These are phyloP conservation scores for Neonectria neomacrospora DNA, from an alignment of 2,329 filamentous ascomycete genomes.

Conservation along the genomic window DNA sequence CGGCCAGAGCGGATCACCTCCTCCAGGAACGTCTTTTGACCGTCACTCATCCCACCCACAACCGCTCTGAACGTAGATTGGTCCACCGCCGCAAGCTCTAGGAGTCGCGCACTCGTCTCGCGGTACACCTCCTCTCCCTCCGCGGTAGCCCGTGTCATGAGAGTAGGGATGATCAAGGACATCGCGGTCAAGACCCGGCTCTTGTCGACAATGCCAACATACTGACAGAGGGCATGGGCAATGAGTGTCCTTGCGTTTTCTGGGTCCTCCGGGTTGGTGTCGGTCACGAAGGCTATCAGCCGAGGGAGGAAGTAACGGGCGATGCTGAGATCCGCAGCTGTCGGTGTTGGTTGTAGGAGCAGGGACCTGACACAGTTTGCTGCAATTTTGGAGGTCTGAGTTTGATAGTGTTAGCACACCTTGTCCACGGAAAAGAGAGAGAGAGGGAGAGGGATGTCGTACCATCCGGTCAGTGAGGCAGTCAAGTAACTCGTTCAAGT, in stretches of 20 bases:
- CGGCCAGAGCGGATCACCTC: constrained; percentile 77
- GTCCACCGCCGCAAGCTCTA: constrained; percentile 84
- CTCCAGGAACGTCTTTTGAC: constrained; percentile 82
- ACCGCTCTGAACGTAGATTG: constrained; percentile 78
- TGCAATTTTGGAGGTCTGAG: constrained; percentile 84
- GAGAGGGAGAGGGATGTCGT: constrained; percentile 52
- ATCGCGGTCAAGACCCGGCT: constrained; percentile 69
- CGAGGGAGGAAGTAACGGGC: constrained; percentile 79
- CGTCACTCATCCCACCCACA: constrained; percentile 75
- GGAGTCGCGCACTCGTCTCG: constrained; percentile 79
- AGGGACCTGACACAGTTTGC: constrained; percentile 90
- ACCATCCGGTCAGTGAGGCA: constrained; percentile 83
- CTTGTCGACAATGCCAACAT: constrained; percentile 63
- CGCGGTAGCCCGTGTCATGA: constrained; percentile 77
- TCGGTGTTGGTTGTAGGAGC: constrained; percentile 72
- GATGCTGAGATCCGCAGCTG: constrained; percentile 76
- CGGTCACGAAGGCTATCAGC: constrained; percentile 78
- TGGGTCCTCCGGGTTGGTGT: constrained; percentile 78
- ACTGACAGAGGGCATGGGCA: constrained; percentile 79
- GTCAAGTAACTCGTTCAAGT: constrained; percentile 84
- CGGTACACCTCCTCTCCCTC: constrained; percentile 70
- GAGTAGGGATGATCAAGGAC: constrained; percentile 79
- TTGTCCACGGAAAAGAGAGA: neutral
- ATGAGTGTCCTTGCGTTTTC: constrained; percentile 78
- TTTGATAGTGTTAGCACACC: constrained; percentile 34